phyloP scores from a whole-genome alignment of 768 basidiomycete genomes.

The Gyrodon lividus region DNA sequence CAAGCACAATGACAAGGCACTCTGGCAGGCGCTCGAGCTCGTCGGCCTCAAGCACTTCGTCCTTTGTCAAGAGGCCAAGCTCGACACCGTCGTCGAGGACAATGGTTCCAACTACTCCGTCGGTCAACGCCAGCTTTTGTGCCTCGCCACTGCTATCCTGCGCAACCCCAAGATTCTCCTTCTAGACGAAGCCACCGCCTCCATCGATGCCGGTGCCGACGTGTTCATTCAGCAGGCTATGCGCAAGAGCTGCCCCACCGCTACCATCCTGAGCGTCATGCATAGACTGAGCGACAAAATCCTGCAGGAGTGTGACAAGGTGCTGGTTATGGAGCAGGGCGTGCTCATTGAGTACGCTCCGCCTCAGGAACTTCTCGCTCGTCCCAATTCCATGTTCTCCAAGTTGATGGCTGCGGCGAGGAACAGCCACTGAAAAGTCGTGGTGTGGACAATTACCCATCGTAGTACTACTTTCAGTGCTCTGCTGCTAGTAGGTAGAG shows the following conservation, averaged over 20 bases:
- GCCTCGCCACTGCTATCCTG: conserved; percentile 40
- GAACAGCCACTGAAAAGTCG: conserved; percentile 8
- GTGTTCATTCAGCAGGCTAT: conserved; percentile 57
- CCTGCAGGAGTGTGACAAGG: conserved; percentile 30
- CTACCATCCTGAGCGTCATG: conserved; percentile 31
- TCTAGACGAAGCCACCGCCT: conserved; percentile 45
- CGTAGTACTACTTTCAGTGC: background rate
- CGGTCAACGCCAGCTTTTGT: conserved; percentile 86
- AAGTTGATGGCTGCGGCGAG: conserved; percentile 27
- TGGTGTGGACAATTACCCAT: too few species aligned
- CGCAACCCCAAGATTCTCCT: conserved; percentile 31
- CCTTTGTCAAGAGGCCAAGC: conserved; percentile 74
- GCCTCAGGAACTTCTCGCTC: conserved; percentile 21
- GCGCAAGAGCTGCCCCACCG: conserved; percentile 28
- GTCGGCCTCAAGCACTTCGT: conserved; percentile 60
- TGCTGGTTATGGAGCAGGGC: conserved; percentile 40
- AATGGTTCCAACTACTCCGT: conserved; percentile 81
- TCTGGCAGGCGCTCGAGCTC: conserved; percentile 43
- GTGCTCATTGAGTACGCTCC: conserved; percentile 28
- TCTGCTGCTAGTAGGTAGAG: too few species aligned
- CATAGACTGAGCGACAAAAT: conserved; percentile 29
- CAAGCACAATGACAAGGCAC: conserved; percentile 20
- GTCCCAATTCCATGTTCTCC: conserved; percentile 27
- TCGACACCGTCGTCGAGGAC: conserved; percentile 72
- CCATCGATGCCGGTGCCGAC: conserved; percentile 81